Evolutionary conservation across 108 stramenopile species (phyloP).

Genomic region (Bacterosira constricta): DNA sequence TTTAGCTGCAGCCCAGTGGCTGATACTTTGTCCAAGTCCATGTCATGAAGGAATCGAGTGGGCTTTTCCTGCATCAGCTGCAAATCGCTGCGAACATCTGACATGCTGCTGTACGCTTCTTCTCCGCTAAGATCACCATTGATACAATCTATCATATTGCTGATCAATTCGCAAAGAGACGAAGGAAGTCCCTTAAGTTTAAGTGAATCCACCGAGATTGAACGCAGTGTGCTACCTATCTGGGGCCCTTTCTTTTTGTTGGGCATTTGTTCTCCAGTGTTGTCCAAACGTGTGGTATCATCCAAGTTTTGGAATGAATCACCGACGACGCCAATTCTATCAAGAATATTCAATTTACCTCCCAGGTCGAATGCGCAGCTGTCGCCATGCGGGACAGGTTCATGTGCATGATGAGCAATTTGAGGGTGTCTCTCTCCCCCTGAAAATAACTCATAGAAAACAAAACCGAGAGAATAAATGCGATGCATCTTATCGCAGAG

Average conservation of each 20-base stretch:
- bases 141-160: conserved; percentile 19
- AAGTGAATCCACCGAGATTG: conserved; percentile 6
- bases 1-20: not conserved
- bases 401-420: too few species aligned
- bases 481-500: not conserved
- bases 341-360: not conserved
- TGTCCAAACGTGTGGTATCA: not conserved
- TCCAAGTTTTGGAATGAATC: not conserved
- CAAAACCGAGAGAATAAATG: conserved; percentile 22
- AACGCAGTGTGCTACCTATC: not conserved
- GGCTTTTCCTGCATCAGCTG: conserved; percentile 35
- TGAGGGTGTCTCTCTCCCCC: conserved; percentile 12
- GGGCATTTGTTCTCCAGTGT: not conserved
- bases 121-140: conserved; percentile 19
- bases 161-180: conserved; percentile 25
- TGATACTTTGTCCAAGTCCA: conserved; percentile 22
- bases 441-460: conserved; percentile 29
- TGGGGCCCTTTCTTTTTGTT: not conserved
- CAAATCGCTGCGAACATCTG: conserved; percentile 24
- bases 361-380: too few species aligned
- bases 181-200: conserved; percentile 1
- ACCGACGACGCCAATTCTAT: not conserved
- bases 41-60: conserved; percentile 11
- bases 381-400: too few species aligned
- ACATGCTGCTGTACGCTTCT: conserved; percentile 13